These are phyloP conservation scores for Anthostomella pinea DNA, from an alignment of 2,329 filamentous ascomycete genomes.

Conservation along the genomic window DNA sequence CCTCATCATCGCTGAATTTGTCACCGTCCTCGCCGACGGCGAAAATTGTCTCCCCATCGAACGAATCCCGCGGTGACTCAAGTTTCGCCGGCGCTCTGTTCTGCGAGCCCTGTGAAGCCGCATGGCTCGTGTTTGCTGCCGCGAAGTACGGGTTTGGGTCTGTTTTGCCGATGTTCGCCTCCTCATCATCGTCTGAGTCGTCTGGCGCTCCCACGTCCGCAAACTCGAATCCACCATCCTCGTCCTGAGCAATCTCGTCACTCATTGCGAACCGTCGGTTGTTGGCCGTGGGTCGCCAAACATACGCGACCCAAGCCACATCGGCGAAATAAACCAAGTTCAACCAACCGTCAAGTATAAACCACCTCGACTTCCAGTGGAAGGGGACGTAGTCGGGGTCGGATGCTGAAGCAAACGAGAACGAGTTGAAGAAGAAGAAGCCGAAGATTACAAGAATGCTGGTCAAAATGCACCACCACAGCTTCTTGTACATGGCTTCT, in stretches of 20 bases:
- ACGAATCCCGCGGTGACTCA: constrained; percentile 55
- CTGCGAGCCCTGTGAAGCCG: constrained; percentile 22
- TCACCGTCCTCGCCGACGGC: constrained; percentile 84
- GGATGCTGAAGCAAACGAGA: constrained; percentile 82
- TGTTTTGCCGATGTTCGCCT: constrained; percentile 47
- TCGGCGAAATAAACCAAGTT: constrained; percentile 95
- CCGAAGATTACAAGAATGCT: constrained; percentile 95
- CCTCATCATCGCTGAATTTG: constrained; percentile 75
- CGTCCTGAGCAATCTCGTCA: constrained; percentile 97
- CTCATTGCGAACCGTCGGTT: constrained; percentile 98
- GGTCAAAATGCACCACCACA: constrained; percentile 95
- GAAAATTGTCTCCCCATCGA: constrained; percentile 90
- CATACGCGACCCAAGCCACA: constrained; percentile 87
- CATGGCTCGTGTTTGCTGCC: constrained; percentile 13
- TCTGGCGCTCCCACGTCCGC: constrained; percentile 79
- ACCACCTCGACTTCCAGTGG: constrained; percentile 98
- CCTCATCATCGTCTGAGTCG: constrained; percentile 59
- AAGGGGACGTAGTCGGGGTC: constrained; percentile 90
- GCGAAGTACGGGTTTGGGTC: constrained; percentile 24
- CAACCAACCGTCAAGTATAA: constrained; percentile 94
- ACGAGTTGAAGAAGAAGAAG: constrained; percentile 98
- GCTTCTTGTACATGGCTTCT: constrained; percentile 92
- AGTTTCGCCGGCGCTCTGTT: constrained; percentile 31
- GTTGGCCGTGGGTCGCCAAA: constrained; percentile 95
- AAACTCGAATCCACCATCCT: constrained; percentile 93